phyloP scores from a whole-genome alignment of 225 moss, liverwort and hornwort species.

The Climacium dendroides region DNA sequence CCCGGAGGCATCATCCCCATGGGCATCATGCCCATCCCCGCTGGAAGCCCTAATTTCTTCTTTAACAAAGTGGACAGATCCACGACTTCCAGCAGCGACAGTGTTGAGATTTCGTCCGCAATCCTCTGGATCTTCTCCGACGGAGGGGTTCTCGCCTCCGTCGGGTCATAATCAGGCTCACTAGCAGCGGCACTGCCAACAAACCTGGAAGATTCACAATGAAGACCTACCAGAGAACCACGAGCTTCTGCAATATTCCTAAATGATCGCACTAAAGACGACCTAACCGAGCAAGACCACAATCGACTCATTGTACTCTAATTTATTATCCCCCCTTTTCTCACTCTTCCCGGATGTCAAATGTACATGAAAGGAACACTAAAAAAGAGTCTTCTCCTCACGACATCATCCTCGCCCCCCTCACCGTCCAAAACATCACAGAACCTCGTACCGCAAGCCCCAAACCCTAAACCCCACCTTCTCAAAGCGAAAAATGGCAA shows the following conservation, averaged over 20 bases:
- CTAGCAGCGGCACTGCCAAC: conserved; percentile 51
- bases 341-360: neutral
- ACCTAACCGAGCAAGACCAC: conserved; percentile 26
- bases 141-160: conserved; percentile 72
- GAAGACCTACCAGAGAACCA: neutral
- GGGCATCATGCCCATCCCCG: conserved; percentile 84
- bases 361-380: neutral
- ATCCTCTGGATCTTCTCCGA: conserved; percentile 88
- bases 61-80: conserved; percentile 87
- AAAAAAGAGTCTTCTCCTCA: neutral
- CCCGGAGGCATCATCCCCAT: conserved; percentile 83
- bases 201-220: conserved; percentile 26
- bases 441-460: neutral
- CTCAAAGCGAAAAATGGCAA: neutral
- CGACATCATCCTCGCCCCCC: neutral
- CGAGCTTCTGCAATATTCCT: conserved; percentile 4
- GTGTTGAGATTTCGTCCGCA: conserved; percentile 82
- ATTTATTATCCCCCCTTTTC: neutral
- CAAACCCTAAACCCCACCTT: conserved; percentile 7
- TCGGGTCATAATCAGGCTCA: conserved; percentile 75
- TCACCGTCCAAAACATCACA: neutral
- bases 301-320: conserved; percentile 39
- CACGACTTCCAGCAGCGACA: conserved; percentile 84
- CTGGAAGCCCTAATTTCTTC: conserved; percentile 76
- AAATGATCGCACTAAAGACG: conserved; percentile 20